Base-by-base conservation (phyloP, 306 rosid genomes). In the Ormosia semicastrata region DNA sequence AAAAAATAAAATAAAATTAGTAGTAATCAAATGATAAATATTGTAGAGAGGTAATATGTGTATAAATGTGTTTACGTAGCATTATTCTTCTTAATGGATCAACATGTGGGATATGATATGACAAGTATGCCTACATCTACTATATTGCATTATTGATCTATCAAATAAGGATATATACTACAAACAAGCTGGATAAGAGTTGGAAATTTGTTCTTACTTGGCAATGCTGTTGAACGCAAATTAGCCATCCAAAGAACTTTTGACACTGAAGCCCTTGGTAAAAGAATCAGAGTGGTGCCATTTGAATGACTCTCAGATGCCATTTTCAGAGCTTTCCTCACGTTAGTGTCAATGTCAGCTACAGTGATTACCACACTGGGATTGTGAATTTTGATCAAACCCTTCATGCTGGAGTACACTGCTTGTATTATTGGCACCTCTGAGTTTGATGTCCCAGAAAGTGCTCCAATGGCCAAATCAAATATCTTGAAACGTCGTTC, bases 161-260 rank as follows among this genome's bases (percentile, higher is more conserved):
- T 24, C 24, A 24, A 37, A 0, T 12, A 46, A 63, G 53, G 7
- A 39, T 43, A 30, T 18, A 4, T 6, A 67, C 46, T 79, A 17
- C 40, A 70, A 11, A 33, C 13, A 43, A 17, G 39, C 17, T 60
- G 7, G 11, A 83, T 7, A 36, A 43, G 54, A 80, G 62, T 14
- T 66, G 12, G 44, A 41, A 11, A 7, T 3, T 33, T 53, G 37
- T 57, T 75, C 93, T 89, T 93, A 95, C 99, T 82, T 83, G 98
- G 94, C 79, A 95, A 77, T 43, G 99, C 90, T 17, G 96, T 89
- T 12, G 98, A 58, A 68, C 97, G 88, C 10, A 95, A 86, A 89
- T 95, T 94, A 84, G 96, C 94, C 97, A 93, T 95, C 99, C 99
- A 95, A 73, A 93, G 98, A 81, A 90, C 99, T 71, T 86, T 90